Percentiles rank a stretch among this genome's conserved stretches.
Evolutionary conservation across 805 yeast genomes (phyloP).

Genomic region (Nakazawaea sp.): DNA sequence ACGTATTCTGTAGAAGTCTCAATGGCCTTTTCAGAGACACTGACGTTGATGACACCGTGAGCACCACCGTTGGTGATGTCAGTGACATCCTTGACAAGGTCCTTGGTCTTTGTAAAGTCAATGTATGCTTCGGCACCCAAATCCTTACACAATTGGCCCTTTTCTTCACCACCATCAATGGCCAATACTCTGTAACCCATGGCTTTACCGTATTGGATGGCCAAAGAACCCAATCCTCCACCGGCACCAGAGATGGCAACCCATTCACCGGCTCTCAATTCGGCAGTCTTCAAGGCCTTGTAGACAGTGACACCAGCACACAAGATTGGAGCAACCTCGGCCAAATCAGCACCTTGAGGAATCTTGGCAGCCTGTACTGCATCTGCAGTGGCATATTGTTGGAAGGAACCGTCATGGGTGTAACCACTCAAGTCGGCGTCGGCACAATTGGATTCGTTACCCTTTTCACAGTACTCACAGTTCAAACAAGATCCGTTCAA

Average conservation of each 20-base stretch:
- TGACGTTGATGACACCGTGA: conserved; percentile 64
- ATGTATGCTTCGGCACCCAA: conserved; percentile 61
- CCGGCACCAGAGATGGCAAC: conserved; percentile 74
- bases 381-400: conserved; percentile 40
- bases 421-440: conserved; percentile 34
- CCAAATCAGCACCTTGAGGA: conserved; percentile 33
- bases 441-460: conserved; percentile 47
- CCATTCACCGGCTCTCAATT: conserved; percentile 52
- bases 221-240: conserved; percentile 76
- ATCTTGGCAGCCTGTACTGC: conserved; percentile 34
- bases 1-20: conserved; percentile 52
- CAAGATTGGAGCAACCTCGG: conserved; percentile 45
- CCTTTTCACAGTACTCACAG: conserved; percentile 50
- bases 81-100: conserved; percentile 32
- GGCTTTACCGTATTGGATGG: conserved; percentile 69
- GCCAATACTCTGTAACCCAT: conserved; percentile 69
- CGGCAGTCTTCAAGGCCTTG: conserved; percentile 59
- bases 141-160: conserved; percentile 41
- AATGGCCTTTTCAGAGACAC: conserved; percentile 46
- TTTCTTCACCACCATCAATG: conserved; percentile 71
- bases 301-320: conserved; percentile 67
- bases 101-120: conserved; percentile 42
- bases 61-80: conserved; percentile 44
- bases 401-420: conserved; percentile 40
- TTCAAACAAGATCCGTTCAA: conserved; percentile 54